phyloP scores from a whole-genome alignment of 352 stramenopile species.

The Phytophthora cajani region DNA sequence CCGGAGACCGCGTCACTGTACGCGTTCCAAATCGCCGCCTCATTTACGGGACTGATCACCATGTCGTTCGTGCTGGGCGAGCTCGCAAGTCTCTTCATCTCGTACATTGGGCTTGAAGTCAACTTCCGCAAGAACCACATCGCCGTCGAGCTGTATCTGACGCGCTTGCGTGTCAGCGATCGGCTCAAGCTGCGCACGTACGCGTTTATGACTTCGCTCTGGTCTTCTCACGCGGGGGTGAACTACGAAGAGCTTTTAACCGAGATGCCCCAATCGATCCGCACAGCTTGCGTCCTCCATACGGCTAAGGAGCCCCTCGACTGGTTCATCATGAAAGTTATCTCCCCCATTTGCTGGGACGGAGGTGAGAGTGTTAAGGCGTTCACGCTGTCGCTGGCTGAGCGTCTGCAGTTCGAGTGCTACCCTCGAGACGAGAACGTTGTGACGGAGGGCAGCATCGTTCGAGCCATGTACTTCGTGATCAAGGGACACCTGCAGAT shows the following conservation, averaged over 20 bases:
- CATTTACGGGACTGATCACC: slow-evolving; percentile 47
- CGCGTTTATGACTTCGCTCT: slow-evolving; percentile 55
- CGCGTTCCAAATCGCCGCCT: slow-evolving; percentile 47
- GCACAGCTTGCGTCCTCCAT: slow-evolving; percentile 36
- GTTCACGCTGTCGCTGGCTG: slow-evolving; percentile 32
- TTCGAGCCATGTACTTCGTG: slow-evolving; percentile 70
- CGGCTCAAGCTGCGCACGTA: slow-evolving; percentile 37
- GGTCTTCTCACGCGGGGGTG: slow-evolving; percentile 60
- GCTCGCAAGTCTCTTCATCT: slow-evolving; percentile 55
- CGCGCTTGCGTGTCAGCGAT: slow-evolving; percentile 37
- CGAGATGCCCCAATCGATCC: background rate
- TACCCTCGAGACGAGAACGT: slow-evolving; percentile 62
- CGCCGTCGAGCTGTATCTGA: slow-evolving; percentile 48
- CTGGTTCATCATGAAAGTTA: slow-evolving; percentile 41
- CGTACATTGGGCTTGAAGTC: slow-evolving; percentile 57
- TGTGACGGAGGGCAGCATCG: slow-evolving; percentile 57
- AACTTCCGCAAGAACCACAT: slow-evolving; percentile 65
- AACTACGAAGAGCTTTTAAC: slow-evolving; percentile 34
- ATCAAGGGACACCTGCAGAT: slow-evolving; percentile 50
- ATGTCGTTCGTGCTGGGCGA: slow-evolving; percentile 62
- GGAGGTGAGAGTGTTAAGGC: slow-evolving; percentile 22
- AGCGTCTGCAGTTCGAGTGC: slow-evolving; percentile 54
- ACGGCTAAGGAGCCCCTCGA: slow-evolving; percentile 40
- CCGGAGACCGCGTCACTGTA: slow-evolving; percentile 34
- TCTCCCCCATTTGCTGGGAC: slow-evolving; percentile 38